These are phyloP conservation scores for Albifimbria verrucaria DNA, from an alignment of 2,329 filamentous ascomycete species.

Conservation along the genomic window DNA sequence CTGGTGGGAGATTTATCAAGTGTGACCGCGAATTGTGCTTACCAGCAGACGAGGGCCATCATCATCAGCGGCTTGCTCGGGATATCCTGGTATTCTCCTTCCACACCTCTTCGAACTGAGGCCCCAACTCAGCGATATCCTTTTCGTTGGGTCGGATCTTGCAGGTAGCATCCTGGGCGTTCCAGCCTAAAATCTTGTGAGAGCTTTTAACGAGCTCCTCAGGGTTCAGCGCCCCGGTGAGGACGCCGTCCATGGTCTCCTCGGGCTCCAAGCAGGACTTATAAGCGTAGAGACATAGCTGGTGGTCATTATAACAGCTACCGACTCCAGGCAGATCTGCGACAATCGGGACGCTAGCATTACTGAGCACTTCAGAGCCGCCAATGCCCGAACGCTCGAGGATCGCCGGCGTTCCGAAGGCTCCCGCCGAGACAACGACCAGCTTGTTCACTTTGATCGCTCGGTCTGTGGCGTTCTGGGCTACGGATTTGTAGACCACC, in stretches of 20 bases:
- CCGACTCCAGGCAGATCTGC: conserved; percentile 51
- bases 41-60: conserved; percentile 28
- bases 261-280: conserved; percentile 22
- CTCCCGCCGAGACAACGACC: conserved; percentile 38
- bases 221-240: conserved; percentile 42
- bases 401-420: conserved; percentile 50
- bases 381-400: conserved; percentile 63
- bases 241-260: conserved; percentile 46
- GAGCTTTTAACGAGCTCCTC: conserved; percentile 41
- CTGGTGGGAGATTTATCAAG: neutral
- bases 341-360: conserved; percentile 41
- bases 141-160: conserved; percentile 56
- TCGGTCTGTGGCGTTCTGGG: conserved; percentile 14
- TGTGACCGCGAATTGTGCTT: conserved; percentile 11
- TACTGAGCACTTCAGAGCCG: conserved; percentile 43
- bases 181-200: conserved; percentile 55
- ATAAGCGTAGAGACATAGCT: conserved; percentile 52
- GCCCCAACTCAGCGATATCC: conserved; percentile 47
- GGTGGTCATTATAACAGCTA: conserved; percentile 52
- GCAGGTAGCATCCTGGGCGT: conserved; percentile 50
- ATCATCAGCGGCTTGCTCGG: conserved; percentile 45
- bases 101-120: conserved; percentile 51
- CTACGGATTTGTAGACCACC: conserved; percentile 50
- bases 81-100: conserved; percentile 45
- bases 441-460: conserved; percentile 23